These are phyloP conservation scores for Phyllosticta paracitricarpa DNA, from an alignment of 2,329 filamentous ascomycete species.

Conservation along the genomic window DNA sequence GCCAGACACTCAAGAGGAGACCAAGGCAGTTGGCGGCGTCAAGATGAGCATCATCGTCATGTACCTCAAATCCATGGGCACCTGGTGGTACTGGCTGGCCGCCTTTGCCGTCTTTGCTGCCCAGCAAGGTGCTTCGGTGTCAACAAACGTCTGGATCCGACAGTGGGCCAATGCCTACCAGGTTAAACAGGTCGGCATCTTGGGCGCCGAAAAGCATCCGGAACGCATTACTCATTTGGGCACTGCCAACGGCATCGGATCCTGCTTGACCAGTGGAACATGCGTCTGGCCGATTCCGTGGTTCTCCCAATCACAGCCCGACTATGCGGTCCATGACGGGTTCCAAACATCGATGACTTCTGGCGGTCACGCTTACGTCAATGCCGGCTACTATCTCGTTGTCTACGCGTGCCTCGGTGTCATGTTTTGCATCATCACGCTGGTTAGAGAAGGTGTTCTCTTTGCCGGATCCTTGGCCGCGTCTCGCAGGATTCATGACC, in stretches of 20 bases:
- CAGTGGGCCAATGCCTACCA: conserved; percentile 89
- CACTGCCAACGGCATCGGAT: conserved; percentile 33
- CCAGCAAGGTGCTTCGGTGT: conserved; percentile 78
- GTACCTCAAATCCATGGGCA: conserved; percentile 86
- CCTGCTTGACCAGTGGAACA: conserved; percentile 40
- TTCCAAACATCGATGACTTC: conserved; percentile 26
- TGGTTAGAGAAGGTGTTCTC: conserved; percentile 75
- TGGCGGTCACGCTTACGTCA: conserved; percentile 48
- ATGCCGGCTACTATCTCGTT: conserved; percentile 73
- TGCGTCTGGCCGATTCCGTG: conserved; percentile 39
- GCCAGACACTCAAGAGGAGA: conserved; percentile 42
- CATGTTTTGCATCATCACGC: conserved; percentile 67
- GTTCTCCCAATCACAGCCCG: conserved; percentile 11
- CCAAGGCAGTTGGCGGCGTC: conserved; percentile 75
- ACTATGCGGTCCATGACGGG: conserved; percentile 13
- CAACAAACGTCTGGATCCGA: conserved; percentile 88
- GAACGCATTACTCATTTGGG: conserved; percentile 34
- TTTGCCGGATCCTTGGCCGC: conserved; percentile 88
- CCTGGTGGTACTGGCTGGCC: conserved; percentile 87
- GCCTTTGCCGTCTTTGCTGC: conserved; percentile 64
- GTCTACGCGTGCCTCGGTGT: conserved; percentile 75
- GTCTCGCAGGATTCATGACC: conserved; percentile 72
- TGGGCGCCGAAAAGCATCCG: conserved; percentile 11
- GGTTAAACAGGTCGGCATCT: conserved; percentile 33
- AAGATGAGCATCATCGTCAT: conserved; percentile 78